These are phyloP conservation scores for Stemphylium lycopersici DNA, from an alignment of 2,329 filamentous ascomycete species.

Conservation along the genomic window DNA sequence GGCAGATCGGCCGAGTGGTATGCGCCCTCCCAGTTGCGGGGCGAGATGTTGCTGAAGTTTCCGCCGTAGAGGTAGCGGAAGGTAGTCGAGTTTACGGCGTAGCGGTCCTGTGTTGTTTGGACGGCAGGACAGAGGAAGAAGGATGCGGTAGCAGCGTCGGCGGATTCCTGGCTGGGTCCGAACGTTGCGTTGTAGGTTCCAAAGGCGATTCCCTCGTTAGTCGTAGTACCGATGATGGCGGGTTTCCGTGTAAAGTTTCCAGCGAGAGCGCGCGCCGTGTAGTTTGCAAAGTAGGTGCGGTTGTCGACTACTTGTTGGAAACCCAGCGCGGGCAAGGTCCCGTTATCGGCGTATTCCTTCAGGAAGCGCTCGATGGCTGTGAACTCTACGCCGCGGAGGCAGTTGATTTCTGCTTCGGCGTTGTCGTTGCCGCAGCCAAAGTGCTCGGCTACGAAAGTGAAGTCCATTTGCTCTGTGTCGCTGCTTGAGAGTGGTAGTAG, in stretches of 20 bases:
- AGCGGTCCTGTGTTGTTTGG: slow-evolving; percentile 36
- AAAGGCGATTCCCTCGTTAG: slow-evolving; percentile 45
- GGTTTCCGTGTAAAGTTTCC: slow-evolving; percentile 39
- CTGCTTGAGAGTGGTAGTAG: slow-evolving; percentile 14
- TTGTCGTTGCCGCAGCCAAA: slow-evolving; percentile 41
- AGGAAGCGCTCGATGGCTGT: slow-evolving; percentile 42
- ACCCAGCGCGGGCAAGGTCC: slow-evolving; percentile 29
- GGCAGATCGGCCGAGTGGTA: slow-evolving; percentile 47
- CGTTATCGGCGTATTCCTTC: slow-evolving; percentile 35
- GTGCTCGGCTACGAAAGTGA: slow-evolving; percentile 47
- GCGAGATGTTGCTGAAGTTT: slow-evolving; percentile 46
- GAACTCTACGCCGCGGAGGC: slow-evolving; percentile 44
- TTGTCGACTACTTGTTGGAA: slow-evolving; percentile 42
- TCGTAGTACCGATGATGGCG: slow-evolving; percentile 46
- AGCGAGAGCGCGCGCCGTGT: slow-evolving; percentile 37
- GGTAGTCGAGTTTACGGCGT: slow-evolving; percentile 31
- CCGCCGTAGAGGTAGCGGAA: slow-evolving; percentile 49
- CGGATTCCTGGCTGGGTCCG: slow-evolving; percentile 30
- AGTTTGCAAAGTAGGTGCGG: slow-evolving; percentile 44
- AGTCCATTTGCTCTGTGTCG: slow-evolving; percentile 43
- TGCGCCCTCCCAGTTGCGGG: slow-evolving; percentile 44
- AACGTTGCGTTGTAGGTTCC: slow-evolving; percentile 36
- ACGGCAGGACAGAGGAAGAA: slow-evolving; percentile 41
- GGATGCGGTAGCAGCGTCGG: slow-evolving; percentile 28
- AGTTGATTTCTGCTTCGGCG: slow-evolving; percentile 40